These are phyloP conservation scores for Physcomitrium patens DNA, from an alignment of 225 moss, liverwort and hornwort genomes.

Conservation along the genomic window DNA sequence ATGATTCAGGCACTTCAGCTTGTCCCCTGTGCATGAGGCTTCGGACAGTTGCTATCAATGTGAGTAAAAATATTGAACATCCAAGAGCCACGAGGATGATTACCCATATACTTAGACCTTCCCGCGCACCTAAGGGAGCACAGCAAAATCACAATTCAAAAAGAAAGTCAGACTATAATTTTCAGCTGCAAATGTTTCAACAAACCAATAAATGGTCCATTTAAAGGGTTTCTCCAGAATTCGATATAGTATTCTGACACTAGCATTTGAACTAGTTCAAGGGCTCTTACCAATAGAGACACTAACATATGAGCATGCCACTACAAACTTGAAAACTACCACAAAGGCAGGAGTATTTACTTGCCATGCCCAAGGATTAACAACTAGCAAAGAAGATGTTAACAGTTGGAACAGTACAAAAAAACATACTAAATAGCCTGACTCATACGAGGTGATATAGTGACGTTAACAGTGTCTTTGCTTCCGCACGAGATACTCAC, in stretches of 20 bases:
- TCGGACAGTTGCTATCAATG: slow-evolving; percentile 26
- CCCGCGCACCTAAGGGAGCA: slow-evolving; percentile 27
- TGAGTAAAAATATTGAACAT: slow-evolving; percentile 33
- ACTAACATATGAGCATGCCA: not conserved
- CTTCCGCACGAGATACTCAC: slow-evolving; percentile 26
- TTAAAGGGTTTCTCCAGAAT: not conserved
- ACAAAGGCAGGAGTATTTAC: not conserved
- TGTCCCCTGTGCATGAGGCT: slow-evolving; percentile 21
- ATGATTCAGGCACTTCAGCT: not conserved
- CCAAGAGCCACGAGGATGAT: slow-evolving; percentile 37
- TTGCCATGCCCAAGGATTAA: not conserved
- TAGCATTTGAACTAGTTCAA: not conserved
- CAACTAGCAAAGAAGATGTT: too few species aligned
- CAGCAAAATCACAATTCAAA: slow-evolving; percentile 1
- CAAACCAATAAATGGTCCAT: not conserved
- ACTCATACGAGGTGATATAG: not conserved
- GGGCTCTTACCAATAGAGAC: not conserved
- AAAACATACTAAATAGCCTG: not conserved
- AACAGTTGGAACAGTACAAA: not conserved
- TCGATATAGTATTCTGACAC: not conserved
- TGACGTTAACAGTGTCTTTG: not conserved
- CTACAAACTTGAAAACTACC: not conserved
- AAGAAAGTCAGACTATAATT: not conserved
- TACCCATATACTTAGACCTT: slow-evolving; percentile 37
- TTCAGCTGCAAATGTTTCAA: not conserved